These are phyloP conservation scores for Scheffersomyces stipitis DNA, from an alignment of 805 yeast genomes.

Conservation along the genomic window DNA sequence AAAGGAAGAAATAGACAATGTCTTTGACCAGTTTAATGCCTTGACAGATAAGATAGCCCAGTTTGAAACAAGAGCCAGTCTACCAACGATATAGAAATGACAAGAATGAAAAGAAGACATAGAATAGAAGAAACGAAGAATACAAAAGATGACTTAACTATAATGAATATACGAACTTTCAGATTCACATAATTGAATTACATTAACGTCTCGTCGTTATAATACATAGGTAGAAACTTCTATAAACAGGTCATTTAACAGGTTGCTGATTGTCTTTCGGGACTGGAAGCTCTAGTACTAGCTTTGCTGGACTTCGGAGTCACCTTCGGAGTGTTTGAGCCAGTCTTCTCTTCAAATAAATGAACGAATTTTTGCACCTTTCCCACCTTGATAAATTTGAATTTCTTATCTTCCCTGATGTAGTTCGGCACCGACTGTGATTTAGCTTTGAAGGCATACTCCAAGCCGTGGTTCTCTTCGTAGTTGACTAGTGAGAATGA, in stretches of 20 bases:
- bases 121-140: too few relatives aligned
- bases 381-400: constrained; percentile 45
- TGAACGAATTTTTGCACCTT: constrained; percentile 46
- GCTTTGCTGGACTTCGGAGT: background rate
- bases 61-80: constrained; percentile 12
- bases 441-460: constrained; percentile 29
- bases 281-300: constrained; percentile 3
- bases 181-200: too few relatives aligned
- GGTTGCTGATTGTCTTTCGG: constrained; percentile 1
- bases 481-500: constrained; percentile 25
- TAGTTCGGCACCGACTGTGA: constrained; percentile 32
- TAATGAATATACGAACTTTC: too few relatives aligned
- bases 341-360: constrained; percentile 39
- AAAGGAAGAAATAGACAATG: constrained; percentile 16
- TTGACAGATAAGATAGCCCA: constrained; percentile 31
- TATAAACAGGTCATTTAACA: too few relatives aligned
- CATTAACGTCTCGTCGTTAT: too few relatives aligned
- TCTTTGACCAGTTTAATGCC: constrained; percentile 33
- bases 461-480: constrained; percentile 28
- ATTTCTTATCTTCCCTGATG: constrained; percentile 42
- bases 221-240: too few relatives aligned
- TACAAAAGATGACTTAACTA: too few relatives aligned
- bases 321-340: constrained; percentile 2
- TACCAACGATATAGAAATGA: background rate
- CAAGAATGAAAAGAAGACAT: too few relatives aligned